Base-by-base conservation (phyloP, 2,329 filamentous ascomycete genomes). In the Calonectria leucothoes region DNA sequence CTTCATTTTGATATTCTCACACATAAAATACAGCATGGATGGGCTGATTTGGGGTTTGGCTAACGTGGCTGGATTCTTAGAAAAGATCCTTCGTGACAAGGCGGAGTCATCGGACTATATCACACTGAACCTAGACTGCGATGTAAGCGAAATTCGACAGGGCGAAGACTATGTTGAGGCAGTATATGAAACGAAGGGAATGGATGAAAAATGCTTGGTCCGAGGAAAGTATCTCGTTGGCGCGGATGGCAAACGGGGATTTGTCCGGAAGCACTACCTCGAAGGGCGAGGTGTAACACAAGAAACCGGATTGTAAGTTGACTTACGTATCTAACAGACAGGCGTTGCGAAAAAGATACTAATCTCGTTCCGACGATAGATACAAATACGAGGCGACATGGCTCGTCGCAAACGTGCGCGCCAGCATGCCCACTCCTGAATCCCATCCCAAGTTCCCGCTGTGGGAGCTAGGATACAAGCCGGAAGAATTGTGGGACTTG, bases 341-440 rank as follows among this genome's bases (percentile, higher is more conserved):
- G 3, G 8, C 20, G 23, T 45, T 23, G 7, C 7, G n/a, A 12
- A 45, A 12, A 4, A 12, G 4, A 1, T 23, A 12, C 42, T 45
- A 12, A 45, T 20, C 42, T 23, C 10, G 23, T 27, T 15, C 6
- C 14, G n/a, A 14, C 6, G 23, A 3, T 15, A 63, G 39, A 12
- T 69, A 69, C n/a, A 33, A 31, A 33, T 70, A 70, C 45, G 57
- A 70, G 10, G 57, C 39, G 25, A 65, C 31, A 23, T 70, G 68
- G 68, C 25, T 70, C 2, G 59, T 48, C 10, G 48, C 59, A 10
- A 70, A 65, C 20, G 17, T 55, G 29, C 25, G 5, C 2, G 51
- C 64, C 10, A 29, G 10, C 8, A 45, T 70, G 20, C 68, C 57
- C 15, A 70, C 45, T 6, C 59, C 68, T 0, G 20, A 11, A 29